Evolutionary conservation across 1,284 basidiomycete species (phyloP).

Genomic region (Papiliotrema fonsecae): DNA sequence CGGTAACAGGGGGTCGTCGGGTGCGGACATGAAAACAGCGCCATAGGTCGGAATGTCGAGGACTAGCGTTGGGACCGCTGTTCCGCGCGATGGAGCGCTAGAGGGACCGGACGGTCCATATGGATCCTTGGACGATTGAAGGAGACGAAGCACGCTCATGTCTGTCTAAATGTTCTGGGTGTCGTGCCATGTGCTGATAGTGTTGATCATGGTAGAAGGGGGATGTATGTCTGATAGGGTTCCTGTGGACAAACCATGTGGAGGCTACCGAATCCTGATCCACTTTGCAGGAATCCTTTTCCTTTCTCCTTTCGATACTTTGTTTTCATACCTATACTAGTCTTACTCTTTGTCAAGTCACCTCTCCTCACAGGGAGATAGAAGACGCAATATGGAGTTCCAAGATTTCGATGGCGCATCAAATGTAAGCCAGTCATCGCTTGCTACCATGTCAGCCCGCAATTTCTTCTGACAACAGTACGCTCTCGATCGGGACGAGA

Average conservation of each 20-base stretch:
- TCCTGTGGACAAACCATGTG: too few species aligned
- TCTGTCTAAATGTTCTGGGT: not conserved
- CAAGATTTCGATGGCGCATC: constrained; percentile 58
- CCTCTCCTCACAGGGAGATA: too few species aligned
- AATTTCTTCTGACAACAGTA: constrained; percentile 49
- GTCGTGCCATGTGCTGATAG: not conserved
- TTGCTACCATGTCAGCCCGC: constrained; percentile 44
- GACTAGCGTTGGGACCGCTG: not conserved
- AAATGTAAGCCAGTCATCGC: constrained; percentile 20
- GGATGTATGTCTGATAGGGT: too few species aligned
- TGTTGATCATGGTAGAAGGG: not conserved
- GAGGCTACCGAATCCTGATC: too few species aligned
- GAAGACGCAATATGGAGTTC: too few species aligned
- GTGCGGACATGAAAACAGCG: constrained; percentile 2
- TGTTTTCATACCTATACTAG: too few species aligned
- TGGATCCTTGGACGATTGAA: not conserved
- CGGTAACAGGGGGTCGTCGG: not conserved
- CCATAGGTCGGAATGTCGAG: constrained; percentile 3
- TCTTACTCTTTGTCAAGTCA: too few species aligned
- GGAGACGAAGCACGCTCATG: not conserved
- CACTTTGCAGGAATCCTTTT: too few species aligned
- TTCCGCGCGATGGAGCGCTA: not conserved
- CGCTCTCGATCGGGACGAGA: constrained; percentile 61
- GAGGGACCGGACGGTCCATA: not conserved
- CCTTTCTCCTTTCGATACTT: too few species aligned